A percentile compares a stretch with the other conserved stretches of the same genome.
Evolutionary conservation across 345 rosid genomes (phyloP).

Genomic region (Aethionema arabicum): DNA sequence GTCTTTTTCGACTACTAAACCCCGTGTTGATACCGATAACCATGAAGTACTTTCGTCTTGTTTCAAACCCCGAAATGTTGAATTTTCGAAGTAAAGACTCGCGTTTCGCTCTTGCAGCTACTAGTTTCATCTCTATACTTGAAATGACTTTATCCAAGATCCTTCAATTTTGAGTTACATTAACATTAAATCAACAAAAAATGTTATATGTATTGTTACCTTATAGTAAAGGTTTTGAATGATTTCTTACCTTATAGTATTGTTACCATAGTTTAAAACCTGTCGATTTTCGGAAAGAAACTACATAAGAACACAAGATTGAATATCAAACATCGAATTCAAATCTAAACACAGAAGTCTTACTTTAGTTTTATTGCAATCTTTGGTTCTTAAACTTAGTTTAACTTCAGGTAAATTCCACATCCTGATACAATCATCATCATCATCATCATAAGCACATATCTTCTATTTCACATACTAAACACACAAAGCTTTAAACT

Average conservation of each 20-base stretch:
- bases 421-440: slow-evolving; percentile 17
- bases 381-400: slow-evolving; percentile 17
- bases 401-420: slow-evolving; percentile 29
- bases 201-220: slow-evolving; percentile 7
- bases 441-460: not conserved
- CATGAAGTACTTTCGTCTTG: slow-evolving; percentile 60
- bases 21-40: slow-evolving; percentile 89
- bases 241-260: slow-evolving; percentile 32
- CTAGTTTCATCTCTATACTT: slow-evolving; percentile 47
- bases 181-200: not conserved
- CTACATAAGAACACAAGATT: no score
- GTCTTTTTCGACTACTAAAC: slow-evolving; percentile 74
- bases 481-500: not conserved
- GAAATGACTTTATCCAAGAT: slow-evolving; percentile 44
- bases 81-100: slow-evolving; percentile 32
- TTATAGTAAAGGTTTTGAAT: slow-evolving; percentile 31
- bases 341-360: not conserved
- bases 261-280: slow-evolving; percentile 38
- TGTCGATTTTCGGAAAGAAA: slow-evolving; percentile 5
- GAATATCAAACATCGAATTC: no score
- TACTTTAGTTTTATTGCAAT: slow-evolving; percentile 9
- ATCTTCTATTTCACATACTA: not conserved
- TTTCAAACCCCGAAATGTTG: slow-evolving; percentile 19
- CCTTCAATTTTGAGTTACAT: slow-evolving; percentile 39
- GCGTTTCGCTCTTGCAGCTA: slow-evolving; percentile 47